Base-by-base conservation (phyloP, 495 filamentous ascomycete species). In the Hyphodiscus hymeniophilus region DNA sequence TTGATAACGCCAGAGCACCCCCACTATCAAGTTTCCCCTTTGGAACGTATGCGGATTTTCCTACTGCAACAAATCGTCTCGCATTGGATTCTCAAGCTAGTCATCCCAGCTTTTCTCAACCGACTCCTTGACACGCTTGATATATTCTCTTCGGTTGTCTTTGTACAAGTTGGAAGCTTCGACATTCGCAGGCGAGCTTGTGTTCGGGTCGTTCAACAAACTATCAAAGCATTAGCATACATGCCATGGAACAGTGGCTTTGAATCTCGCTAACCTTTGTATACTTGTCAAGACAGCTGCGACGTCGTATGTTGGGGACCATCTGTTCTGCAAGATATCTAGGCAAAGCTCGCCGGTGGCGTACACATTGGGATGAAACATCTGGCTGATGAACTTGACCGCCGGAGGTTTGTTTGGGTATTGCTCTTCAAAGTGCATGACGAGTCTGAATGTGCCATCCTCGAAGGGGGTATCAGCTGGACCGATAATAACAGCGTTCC, bases 21-120 rank as follows among this genome's bases (percentile, higher is more conserved):
- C 38, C 45, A 26, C 13, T 28, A 42, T 42, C 35, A 38, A 28
- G 2, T 26, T 39, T 20, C 42, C 40, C n/a, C n/a, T n/a, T n/a
- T n/a, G 32, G 42, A 41, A 42, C 50, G 39, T 30, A 47, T 11
- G 17, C 12, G 21, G 1, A 42, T 22, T 17, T 24, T 18, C 23
- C 22, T 13, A 16, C 41, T 43, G 23, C 26, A 24, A 24, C 23
- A 18, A 36, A 18, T 7, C 17, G 6, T n/a, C 4, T 36, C 15
- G 11, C 39, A 42, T 22, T 20, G 11, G 13, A 16, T 7, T 4
- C 13, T 7, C 23, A 26, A 3, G 32, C 68, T 72, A 91, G 54
- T 92, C 91, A 43, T 97, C 91, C 92, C 92, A 97, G 68, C 90
- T 96, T 75, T 95, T 96, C 75, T 98, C 94, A 15, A 98, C 94